Conservation (phyloP, 2,329 filamentous ascomycete species). For the Thielaviopsis populi region DNA sequence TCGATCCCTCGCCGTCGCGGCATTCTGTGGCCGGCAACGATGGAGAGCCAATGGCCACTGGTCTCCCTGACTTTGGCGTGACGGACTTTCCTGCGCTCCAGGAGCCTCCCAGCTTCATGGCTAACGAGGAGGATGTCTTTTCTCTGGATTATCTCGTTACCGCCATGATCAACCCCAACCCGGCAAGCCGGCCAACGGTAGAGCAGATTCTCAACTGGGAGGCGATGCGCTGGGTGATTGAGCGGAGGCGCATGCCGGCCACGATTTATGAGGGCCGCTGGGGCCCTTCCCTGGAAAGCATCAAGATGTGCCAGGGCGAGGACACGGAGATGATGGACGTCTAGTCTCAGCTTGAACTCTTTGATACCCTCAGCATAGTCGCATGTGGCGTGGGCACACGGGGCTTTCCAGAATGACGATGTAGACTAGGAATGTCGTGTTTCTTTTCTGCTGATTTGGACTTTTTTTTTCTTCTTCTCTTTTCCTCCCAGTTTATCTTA, state of each 20-base stretch:
- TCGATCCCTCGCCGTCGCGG: slow-evolving; percentile 4
- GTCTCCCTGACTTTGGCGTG: slow-evolving; percentile 26
- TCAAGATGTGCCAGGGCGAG: slow-evolving; percentile 31
- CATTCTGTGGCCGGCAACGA: slow-evolving; percentile 4
- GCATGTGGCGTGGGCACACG: neutral
- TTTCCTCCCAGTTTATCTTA: neutral
- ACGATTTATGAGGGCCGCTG: slow-evolving; percentile 93
- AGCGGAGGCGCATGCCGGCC: slow-evolving; percentile 68
- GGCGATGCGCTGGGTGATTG: slow-evolving; percentile 66
- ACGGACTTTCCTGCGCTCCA: slow-evolving; percentile 36
- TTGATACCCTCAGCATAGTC: slow-evolving; percentile 10
- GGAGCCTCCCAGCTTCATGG: slow-evolving; percentile 75
- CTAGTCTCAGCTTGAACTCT: slow-evolving; percentile 22
- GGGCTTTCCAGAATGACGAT: neutral
- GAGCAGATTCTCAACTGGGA: slow-evolving; percentile 57
- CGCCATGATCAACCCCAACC: slow-evolving; percentile 74
- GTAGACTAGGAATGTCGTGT: slow-evolving; percentile 11
- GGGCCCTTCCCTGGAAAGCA: slow-evolving; percentile 47
- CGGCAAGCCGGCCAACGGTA: slow-evolving; percentile 56
- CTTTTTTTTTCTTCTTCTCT: neutral
- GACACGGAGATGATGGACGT: slow-evolving; percentile 48
- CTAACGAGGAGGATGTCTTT: slow-evolving; percentile 52
- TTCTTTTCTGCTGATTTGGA: neutral
- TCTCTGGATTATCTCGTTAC: slow-evolving; percentile 73
- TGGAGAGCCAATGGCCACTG: neutral